Conservation (phyloP, 2,329 filamentous ascomycete genomes). For the Claviceps fusiformis region DNA sequence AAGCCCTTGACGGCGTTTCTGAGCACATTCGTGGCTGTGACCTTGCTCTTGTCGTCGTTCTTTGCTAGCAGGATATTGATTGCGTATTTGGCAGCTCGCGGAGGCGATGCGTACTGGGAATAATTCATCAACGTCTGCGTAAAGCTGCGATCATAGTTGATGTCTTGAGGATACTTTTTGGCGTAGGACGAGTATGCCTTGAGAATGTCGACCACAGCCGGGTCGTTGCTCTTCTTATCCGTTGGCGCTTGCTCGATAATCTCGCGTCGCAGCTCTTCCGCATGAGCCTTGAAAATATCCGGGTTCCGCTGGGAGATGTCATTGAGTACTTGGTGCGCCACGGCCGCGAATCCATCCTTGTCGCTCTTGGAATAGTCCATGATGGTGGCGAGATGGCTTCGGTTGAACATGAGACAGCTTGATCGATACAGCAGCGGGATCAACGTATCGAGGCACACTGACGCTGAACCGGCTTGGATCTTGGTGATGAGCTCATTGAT, state of each 20-base stretch:
- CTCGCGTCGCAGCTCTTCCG: conserved; percentile 80
- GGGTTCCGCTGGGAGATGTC: conserved; percentile 86
- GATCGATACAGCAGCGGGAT: conserved; percentile 72
- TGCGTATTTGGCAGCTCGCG: conserved; percentile 82
- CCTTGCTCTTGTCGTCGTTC: conserved; percentile 57
- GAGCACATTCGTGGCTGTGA: conserved; percentile 74
- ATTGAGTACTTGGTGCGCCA: conserved; percentile 79
- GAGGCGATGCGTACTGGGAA: conserved; percentile 67
- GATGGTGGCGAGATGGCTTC: conserved; percentile 82
- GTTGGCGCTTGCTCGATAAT: conserved; percentile 70
- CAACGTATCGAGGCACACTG: conserved; percentile 64
- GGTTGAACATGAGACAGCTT: conserved; percentile 79
- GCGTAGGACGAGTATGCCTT: conserved; percentile 92
- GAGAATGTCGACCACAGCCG: conserved; percentile 71
- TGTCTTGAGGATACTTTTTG: conserved; percentile 68
- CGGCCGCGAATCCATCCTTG: conserved; percentile 59
- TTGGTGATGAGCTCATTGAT: conserved; percentile 82
- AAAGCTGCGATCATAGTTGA: conserved; percentile 71
- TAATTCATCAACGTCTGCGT: conserved; percentile 69
- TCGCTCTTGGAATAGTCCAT: conserved; percentile 79
- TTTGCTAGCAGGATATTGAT: conserved; percentile 77
- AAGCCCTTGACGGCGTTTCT: conserved; percentile 63
- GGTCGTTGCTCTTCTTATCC: conserved; percentile 51
- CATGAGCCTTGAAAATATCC: conserved; percentile 81
- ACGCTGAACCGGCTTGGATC: conserved; percentile 51